A percentile compares a stretch with the other conserved stretches of the same genome.
These are phyloP conservation scores for Scortechinia acanthostroma DNA, from an alignment of 2,329 filamentous ascomycete species.

Conservation along the genomic window DNA sequence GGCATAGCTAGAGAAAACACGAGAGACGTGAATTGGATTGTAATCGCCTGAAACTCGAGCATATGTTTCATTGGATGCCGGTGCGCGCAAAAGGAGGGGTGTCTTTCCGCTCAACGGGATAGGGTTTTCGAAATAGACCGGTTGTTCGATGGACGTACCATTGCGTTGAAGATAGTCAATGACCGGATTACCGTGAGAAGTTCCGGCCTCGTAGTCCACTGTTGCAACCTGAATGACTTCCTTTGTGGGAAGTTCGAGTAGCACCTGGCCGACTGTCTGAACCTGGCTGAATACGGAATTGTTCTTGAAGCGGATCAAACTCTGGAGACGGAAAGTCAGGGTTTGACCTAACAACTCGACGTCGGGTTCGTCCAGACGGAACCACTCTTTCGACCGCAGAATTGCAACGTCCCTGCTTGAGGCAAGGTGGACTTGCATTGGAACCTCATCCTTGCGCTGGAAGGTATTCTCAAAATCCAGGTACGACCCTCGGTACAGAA, in stretches of 20 bases:
- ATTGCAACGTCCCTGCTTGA: conserved; percentile 89
- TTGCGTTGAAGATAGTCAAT: conserved; percentile 91
- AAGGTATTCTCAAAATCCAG: conserved; percentile 96
- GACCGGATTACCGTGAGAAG: conserved; percentile 91
- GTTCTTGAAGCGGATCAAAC: conserved; percentile 88
- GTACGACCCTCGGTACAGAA: conserved; percentile 89
- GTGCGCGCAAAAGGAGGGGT: conserved; percentile 6
- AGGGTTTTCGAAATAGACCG: conserved; percentile 13
- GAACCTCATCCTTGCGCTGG: conserved; percentile 92
- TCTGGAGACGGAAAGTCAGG: conserved; percentile 90
- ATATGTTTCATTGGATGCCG: conserved; percentile 12
- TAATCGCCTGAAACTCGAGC: conserved; percentile 21
- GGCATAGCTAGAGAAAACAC: conserved; percentile 20
- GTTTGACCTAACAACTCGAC: conserved; percentile 88
- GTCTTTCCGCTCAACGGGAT: conserved; percentile 1
- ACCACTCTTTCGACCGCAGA: conserved; percentile 95
- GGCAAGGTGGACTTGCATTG: conserved; percentile 82
- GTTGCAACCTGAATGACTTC: conserved; percentile 96
- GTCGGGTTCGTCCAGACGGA: conserved; percentile 72
- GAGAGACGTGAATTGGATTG: conserved; percentile 30
- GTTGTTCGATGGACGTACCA: conserved; percentile 60
- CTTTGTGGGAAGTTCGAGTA: conserved; percentile 91
- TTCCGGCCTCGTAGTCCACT: conserved; percentile 86
- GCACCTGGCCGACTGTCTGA: conserved; percentile 83
- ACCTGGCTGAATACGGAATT: conserved; percentile 84